Percentiles rank a stretch among this genome's conserved stretches.
These are phyloP conservation scores for Golubevia pallescens DNA, from an alignment of 1,284 basidiomycete species.

Conservation along the genomic window DNA sequence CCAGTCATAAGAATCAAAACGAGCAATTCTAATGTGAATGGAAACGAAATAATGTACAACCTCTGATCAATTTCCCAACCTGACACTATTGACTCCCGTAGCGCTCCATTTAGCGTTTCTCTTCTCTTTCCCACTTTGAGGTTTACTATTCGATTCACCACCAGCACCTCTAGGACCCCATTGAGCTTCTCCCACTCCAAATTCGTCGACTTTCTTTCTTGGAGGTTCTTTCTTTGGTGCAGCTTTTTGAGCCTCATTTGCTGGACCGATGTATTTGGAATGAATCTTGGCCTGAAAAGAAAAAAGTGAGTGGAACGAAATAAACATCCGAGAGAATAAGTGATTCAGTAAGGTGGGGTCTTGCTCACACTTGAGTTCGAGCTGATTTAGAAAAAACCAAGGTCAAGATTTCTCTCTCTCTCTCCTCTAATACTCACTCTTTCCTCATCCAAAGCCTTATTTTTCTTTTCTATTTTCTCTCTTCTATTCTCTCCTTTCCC, in stretches of 20 bases:
- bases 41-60: too few relatives aligned
- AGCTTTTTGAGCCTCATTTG: constrained; percentile 37
- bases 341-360: too few relatives aligned
- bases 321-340: too few relatives aligned
- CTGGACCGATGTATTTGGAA: constrained; percentile 53
- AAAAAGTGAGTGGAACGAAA: not conserved
- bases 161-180: constrained; percentile 18
- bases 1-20: too few relatives aligned
- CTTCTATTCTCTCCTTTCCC: constrained; percentile 40
- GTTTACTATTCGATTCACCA: too few relatives aligned
- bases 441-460: constrained; percentile 50
- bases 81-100: constrained; percentile 1
- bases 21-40: too few relatives aligned
- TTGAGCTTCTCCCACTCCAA: constrained; percentile 7
- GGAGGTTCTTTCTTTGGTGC: constrained; percentile 6
- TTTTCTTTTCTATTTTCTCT: constrained; percentile 59
- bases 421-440: constrained; percentile 9
- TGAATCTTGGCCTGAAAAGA: constrained; percentile 29
- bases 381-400: not conserved
- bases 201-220: constrained; percentile 14
- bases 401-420: not conserved
- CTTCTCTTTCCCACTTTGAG: not conserved
- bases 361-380: too few relatives aligned
- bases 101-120: not conserved
- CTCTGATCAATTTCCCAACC: constrained; percentile 2